Evolutionary conservation across 129 eudicot species (phyloP).

Genomic region (Arctium lappa): DNA sequence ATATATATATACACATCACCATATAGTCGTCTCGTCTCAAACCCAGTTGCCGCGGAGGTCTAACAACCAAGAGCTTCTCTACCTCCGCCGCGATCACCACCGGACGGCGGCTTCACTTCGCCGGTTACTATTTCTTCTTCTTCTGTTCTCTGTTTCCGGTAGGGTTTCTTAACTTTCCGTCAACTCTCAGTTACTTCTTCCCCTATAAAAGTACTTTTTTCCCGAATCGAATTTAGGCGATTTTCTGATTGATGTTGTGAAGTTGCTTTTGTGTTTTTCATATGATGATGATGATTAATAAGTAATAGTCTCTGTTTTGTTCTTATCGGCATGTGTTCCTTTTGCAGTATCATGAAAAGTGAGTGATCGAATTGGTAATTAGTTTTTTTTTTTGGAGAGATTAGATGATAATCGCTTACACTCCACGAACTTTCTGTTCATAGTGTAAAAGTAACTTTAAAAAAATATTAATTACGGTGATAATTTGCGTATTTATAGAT

Average conservation of each 20-base stretch:
- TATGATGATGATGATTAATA: neutral
- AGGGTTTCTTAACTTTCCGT: neutral
- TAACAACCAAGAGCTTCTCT: slow-evolving; percentile 12
- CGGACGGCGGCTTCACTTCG: slow-evolving; percentile 13
- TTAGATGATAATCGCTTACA: neutral
- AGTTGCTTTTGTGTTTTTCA: neutral
- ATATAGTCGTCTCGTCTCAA: slow-evolving; percentile 21
- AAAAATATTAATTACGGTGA: neutral
- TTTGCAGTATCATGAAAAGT: neutral
- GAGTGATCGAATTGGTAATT: slow-evolving; percentile 13
- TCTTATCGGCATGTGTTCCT: neutral
- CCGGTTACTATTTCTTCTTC: slow-evolving; percentile 2
- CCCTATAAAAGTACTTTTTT: neutral
- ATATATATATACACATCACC: neutral
- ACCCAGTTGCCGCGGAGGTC: slow-evolving; percentile 22
- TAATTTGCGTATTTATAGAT: neutral
- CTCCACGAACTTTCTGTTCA: neutral
- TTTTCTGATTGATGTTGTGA: slow-evolving; percentile 1
- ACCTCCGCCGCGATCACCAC: slow-evolving; percentile 16
- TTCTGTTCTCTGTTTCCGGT: slow-evolving; percentile 6
- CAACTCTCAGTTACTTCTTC: slow-evolving; percentile 5
- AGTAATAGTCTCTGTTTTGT: neutral
- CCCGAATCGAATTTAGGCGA: slow-evolving; percentile 2
- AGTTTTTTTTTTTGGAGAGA: neutral
- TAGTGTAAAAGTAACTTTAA: neutral